phyloP scores from a whole-genome alignment of 164 flowering plant genomes.

The Chloranthus sessilifolius region DNA sequence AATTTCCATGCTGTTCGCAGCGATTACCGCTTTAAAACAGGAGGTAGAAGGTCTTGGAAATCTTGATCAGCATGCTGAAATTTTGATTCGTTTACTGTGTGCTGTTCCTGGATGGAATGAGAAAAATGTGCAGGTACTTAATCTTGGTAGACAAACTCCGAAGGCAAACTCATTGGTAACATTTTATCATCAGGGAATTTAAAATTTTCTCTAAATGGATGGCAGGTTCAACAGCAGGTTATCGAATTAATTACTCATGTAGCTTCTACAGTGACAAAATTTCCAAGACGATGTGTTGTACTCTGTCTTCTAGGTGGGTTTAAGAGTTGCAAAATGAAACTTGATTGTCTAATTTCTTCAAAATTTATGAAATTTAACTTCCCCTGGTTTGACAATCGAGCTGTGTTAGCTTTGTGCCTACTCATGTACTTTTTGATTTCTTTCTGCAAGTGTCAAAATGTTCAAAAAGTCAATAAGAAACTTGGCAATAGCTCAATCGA shows the following conservation, averaged over 20 bases:
- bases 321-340: no score
- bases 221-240: constrained; percentile 98
- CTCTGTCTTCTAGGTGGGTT: constrained; percentile 74
- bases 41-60: constrained; percentile 66
- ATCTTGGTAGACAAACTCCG: background rate
- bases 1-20: constrained; percentile 35
- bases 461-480: no score
- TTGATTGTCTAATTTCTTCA: no score
- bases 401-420: no score
- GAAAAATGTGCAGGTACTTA: constrained; percentile 94
- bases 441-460: no score
- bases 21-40: constrained; percentile 64
- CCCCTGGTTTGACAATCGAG: no score
- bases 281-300: constrained; percentile 89
- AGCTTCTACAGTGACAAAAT: constrained; percentile 67
- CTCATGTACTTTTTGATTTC: no score
- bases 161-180: background rate
- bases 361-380: no score
- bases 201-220: constrained; percentile 9
- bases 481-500: no score
- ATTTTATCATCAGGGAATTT: background rate
- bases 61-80: constrained; percentile 68
- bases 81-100: constrained; percentile 78
- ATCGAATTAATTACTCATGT: constrained; percentile 71
- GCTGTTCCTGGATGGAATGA: constrained; percentile 96